Evolutionary conservation across 192 early-diverging fungal species (phyloP), one percentile per base, ranked within the genome.

Genomic region (Chytriomyces confervae): DNA sequence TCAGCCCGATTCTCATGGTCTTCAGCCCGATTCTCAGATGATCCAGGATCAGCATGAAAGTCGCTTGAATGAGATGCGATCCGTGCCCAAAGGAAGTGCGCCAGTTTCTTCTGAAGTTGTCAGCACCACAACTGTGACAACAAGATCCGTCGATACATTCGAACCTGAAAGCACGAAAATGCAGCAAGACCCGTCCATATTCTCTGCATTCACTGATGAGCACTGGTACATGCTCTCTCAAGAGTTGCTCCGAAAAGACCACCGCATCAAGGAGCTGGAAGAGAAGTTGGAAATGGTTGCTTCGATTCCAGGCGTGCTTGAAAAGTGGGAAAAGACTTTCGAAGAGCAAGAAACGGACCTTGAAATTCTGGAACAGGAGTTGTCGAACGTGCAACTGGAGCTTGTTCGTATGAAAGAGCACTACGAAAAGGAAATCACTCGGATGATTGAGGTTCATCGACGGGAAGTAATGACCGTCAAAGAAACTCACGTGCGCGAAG

Each of bases 241-340:
- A 24, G 74, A 76, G 47, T 49, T 76, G 24, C 16, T 62, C 10
- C 51, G 61, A 23, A 76, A 76, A 50, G 24, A 23, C 13, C 63
- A 76, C 1, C 62, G 74, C 7, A 66, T 76, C 74, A 65, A 66
- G 45, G 74, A 76, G 10, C 43, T 76, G 5, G 74, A 76, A 66
- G 74, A 51, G 47, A 66, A 76, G 50, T 50, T 76, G 6, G 62
- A 76, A 43, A 18, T 76, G n/a, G 74, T 66, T 11, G 47, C 62
- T 11, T 62, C 63, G 9, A 76, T 76, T 51, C 74, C 74, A 27
- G 74, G 27, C 5, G 66, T 76, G 5, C 36, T 76, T 6, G 50
- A 76, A 53, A 76, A 76, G 50, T 76, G 74, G 74, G 74, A 76
- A 29, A 64, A 76, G 29, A 66, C 74, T 7, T 76, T 76, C 46